Percentiles rank a stretch among this genome's conserved stretches.
phyloP scores from a whole-genome alignment of 2,329 filamentous ascomycete genomes.

The Fusarium sp. region DNA sequence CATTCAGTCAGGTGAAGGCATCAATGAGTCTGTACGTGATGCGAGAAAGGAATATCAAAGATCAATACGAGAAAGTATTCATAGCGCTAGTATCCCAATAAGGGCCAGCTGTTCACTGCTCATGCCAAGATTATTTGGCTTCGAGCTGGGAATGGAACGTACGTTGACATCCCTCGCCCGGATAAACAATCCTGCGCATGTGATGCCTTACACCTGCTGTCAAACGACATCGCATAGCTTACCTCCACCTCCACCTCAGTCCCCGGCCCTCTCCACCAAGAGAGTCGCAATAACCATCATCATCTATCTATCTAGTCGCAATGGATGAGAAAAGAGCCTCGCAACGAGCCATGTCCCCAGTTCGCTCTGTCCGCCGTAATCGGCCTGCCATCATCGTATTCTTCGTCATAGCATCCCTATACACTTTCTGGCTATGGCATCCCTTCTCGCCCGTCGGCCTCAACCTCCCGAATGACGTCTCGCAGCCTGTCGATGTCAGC shows the following conservation, averaged over 20 bases:
- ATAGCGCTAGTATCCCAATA: not conserved
- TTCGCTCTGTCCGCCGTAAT: slow-evolving; percentile 39
- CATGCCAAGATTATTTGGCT: not conserved
- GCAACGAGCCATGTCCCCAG: slow-evolving; percentile 37
- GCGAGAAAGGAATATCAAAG: not conserved
- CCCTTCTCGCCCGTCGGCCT: slow-evolving; percentile 29
- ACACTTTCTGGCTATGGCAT: slow-evolving; percentile 44
- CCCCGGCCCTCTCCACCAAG: slow-evolving; percentile 13
- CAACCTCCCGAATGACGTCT: not conserved
- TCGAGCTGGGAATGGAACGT: not conserved
- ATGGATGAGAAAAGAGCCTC: slow-evolving; percentile 49
- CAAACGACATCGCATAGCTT: slow-evolving; percentile 27
- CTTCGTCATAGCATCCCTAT: slow-evolving; percentile 42
- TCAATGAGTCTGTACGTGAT: not conserved
- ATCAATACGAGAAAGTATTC: not conserved
- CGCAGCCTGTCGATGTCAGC: not conserved
- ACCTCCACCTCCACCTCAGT: slow-evolving; percentile 10
- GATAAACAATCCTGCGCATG: slow-evolving; percentile 37
- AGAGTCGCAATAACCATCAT: slow-evolving; percentile 1
- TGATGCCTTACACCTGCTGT: slow-evolving; percentile 21
- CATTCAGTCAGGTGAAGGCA: not conserved
- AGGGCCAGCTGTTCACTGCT: not conserved
- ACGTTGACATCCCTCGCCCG: slow-evolving; percentile 6
- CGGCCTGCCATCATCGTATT: slow-evolving; percentile 38
- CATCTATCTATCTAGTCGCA: slow-evolving; percentile 8